A percentile compares a stretch with the other conserved stretches of the same genome.
These are phyloP conservation scores for Oryza officinalis DNA, from an alignment of 176 grass and related monocot species.

Conservation along the genomic window DNA sequence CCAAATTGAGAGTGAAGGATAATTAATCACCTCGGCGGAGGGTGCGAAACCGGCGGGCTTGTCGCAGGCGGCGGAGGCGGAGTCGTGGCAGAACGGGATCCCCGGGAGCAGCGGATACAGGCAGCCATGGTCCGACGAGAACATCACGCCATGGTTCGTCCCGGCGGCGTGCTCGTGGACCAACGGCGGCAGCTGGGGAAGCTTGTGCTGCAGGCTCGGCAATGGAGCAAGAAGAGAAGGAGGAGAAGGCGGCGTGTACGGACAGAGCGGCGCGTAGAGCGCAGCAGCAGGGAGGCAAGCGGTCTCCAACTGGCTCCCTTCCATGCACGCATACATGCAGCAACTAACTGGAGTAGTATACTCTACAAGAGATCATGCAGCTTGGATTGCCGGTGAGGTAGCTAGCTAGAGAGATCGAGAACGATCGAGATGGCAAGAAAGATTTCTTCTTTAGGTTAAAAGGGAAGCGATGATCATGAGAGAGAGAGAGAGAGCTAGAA, in stretches of 20 bases:
- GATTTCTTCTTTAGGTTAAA: conserved; percentile 51
- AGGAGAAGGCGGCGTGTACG: conserved; percentile 17
- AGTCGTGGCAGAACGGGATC: conserved; percentile 40
- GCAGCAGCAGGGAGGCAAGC: conserved; percentile 39
- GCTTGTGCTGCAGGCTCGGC: conserved; percentile 37
- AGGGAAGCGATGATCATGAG: neutral
- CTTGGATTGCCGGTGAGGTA: neutral
- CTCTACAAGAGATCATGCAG: conserved; percentile 23
- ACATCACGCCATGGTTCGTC: conserved; percentile 40
- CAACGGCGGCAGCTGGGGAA: conserved; percentile 51
- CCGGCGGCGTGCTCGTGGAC: conserved; percentile 35
- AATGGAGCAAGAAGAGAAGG: conserved; percentile 25
- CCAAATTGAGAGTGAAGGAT: neutral
- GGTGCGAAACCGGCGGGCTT: conserved; percentile 23
- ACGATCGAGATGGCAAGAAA: conserved; percentile 24
- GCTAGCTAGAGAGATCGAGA: neutral
- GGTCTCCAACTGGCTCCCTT: conserved; percentile 49
- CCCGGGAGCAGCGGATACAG: conserved; percentile 52
- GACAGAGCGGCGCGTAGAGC: conserved; percentile 40
- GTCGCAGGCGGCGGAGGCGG: conserved; percentile 7
- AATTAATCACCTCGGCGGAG: conserved; percentile 34
- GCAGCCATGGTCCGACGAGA: conserved; percentile 23
- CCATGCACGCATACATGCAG: conserved; percentile 46
- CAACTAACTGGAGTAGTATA: neutral
- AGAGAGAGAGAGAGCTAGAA: neutral